These are phyloP conservation scores for Lentinus tigrinus DNA, from an alignment of 768 basidiomycete genomes.

Conservation along the genomic window DNA sequence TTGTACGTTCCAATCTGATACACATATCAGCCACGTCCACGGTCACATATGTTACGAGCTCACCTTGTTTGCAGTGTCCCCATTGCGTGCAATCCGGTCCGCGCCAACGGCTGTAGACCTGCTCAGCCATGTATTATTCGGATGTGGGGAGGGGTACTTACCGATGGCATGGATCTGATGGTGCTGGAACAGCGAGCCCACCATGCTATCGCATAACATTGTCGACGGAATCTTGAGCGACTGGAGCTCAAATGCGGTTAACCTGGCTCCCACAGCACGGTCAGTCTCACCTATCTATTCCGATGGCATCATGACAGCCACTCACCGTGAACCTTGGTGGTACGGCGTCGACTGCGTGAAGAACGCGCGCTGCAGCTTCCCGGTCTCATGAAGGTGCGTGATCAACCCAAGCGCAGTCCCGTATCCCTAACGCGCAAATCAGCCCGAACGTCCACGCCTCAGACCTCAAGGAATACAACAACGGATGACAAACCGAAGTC, in stretches of 20 bases:
- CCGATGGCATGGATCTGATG: slow-evolving; percentile 80
- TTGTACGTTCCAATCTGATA: slow-evolving; percentile 88
- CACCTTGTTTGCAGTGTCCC: slow-evolving; percentile 96
- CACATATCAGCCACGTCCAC: neutral
- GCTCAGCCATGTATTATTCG: neutral
- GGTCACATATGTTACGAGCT: slow-evolving; percentile 3
- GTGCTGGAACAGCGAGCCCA: slow-evolving; percentile 91
- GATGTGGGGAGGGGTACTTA: slow-evolving; percentile 30
- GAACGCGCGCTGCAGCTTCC: slow-evolving; percentile 78
- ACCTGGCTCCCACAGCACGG: slow-evolving; percentile 39
- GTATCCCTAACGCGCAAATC: slow-evolving; percentile 67
- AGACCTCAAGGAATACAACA: neutral
- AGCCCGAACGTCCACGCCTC: neutral
- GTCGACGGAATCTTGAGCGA: slow-evolving; percentile 80
- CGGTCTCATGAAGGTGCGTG: slow-evolving; percentile 80
- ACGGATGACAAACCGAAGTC: slow-evolving; percentile 65
- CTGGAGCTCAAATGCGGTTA: slow-evolving; percentile 88
- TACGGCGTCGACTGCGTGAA: slow-evolving; percentile 95
- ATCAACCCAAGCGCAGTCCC: slow-evolving; percentile 95
- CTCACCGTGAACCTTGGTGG: slow-evolving; percentile 83
- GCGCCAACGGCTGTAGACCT: slow-evolving; percentile 69
- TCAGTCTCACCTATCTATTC: neutral
- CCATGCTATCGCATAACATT: slow-evolving; percentile 98
- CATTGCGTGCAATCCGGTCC: slow-evolving; percentile 87
- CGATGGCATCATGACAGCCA: neutral